These are phyloP conservation scores for Phaseolus lunatus DNA, from an alignment of 306 rosid species.

Conservation along the genomic window DNA sequence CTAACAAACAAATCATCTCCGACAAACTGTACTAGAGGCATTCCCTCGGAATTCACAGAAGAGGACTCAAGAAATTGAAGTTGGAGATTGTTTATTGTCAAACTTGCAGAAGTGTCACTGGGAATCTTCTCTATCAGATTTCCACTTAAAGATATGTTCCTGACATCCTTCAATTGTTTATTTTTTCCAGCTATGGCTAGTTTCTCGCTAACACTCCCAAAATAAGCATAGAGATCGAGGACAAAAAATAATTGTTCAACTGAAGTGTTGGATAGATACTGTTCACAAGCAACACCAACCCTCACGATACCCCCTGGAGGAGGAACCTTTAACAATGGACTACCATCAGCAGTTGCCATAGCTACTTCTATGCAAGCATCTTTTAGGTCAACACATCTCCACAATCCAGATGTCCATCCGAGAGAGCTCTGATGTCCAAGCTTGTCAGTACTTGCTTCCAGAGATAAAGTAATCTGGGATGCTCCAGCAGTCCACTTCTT, in stretches of 20 bases:
- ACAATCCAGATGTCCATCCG: conserved; percentile 66
- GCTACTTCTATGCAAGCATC: conserved; percentile 77
- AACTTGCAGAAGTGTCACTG: conserved; percentile 77
- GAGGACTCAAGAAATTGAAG: conserved; percentile 85
- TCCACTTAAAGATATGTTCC: conserved; percentile 48
- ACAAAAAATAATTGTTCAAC: conserved; percentile 84
- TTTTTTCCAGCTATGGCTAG: conserved; percentile 65
- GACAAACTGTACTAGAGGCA: conserved; percentile 83
- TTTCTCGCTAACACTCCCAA: conserved; percentile 83
- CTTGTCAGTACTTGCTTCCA: conserved; percentile 61
- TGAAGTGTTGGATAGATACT: conserved; percentile 75
- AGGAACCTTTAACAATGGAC: conserved; percentile 76
- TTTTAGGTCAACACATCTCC: conserved; percentile 88
- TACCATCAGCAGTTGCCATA: conserved; percentile 94
- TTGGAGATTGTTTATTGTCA: conserved; percentile 68
- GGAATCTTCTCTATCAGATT: conserved; percentile 78
- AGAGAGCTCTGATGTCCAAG: conserved; percentile 60
- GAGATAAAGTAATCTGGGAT: conserved; percentile 72
- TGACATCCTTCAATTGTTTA: conserved; percentile 46
- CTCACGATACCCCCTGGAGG: conserved; percentile 95
- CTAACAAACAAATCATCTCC: conserved; percentile 71
- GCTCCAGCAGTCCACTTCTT: conserved; percentile 83
- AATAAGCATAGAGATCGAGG: conserved; percentile 81
- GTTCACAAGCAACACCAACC: conserved; percentile 85
- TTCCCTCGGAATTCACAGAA: conserved; percentile 60